Conservation (phyloP, 495 filamentous ascomycete genomes). For the Tuber aestivum region DNA sequence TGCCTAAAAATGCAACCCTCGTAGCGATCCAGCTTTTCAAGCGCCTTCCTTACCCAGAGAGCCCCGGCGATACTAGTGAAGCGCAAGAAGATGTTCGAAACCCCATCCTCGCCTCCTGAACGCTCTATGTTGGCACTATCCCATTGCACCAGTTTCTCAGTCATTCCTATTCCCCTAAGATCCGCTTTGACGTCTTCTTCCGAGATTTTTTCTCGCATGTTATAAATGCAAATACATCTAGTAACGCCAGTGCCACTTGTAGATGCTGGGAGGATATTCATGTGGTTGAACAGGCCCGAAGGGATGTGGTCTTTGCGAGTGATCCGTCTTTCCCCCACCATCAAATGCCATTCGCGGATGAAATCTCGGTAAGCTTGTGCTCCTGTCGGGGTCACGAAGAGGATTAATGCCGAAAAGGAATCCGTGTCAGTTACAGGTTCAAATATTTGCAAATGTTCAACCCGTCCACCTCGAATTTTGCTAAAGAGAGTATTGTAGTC, state of each 20-base stretch:
- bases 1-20: neutral
- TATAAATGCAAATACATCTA: neutral
- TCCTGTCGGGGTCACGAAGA: neutral
- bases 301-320: neutral
- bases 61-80: neutral
- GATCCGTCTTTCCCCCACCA: neutral
- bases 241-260: neutral
- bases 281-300: neutral
- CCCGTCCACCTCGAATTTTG: constrained; percentile 23
- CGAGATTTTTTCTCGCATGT: neutral
- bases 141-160: neutral
- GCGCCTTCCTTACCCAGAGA: neutral
- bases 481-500: constrained; percentile 11
- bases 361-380: neutral
- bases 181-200: neutral
- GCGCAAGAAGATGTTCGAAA: neutral
- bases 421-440: neutral
- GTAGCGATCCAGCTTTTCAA: neutral
- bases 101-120: neutral
- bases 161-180: neutral
- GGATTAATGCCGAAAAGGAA: neutral
- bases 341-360: neutral
- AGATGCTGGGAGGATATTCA: neutral
- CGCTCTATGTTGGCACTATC: neutral
- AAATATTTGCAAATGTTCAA: constrained; percentile 18